Conservation (phyloP, 2,329 filamentous ascomycete genomes). For the Fusarium secorum region DNA sequence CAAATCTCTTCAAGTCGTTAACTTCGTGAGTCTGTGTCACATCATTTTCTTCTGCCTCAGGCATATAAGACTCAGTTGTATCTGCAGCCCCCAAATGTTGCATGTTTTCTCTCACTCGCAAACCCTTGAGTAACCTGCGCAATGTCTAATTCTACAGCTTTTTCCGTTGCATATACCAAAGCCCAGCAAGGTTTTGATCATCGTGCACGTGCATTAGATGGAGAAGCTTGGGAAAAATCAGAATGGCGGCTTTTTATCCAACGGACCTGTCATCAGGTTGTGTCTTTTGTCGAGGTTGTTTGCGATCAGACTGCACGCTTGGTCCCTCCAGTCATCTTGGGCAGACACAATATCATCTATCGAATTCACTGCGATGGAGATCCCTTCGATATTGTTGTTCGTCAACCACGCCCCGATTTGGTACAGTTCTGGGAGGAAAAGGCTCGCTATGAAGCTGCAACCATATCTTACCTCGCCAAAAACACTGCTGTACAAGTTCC, state of each 20-base stretch:
- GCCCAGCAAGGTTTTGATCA: conserved; percentile 6
- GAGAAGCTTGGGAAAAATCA: neutral
- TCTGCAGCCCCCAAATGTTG: neutral
- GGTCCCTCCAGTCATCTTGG: neutral
- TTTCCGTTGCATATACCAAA: neutral
- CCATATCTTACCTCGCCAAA: neutral
- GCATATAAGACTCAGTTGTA: neutral
- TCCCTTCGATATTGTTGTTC: neutral
- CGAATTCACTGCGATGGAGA: neutral
- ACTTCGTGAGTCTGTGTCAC: neutral
- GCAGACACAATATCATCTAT: conserved; percentile 7
- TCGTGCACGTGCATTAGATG: neutral
- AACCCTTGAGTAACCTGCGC: neutral
- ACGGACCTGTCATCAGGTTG: neutral
- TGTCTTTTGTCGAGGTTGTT: neutral
- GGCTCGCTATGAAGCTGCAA: neutral
- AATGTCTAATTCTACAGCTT: neutral
- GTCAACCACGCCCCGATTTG: conserved; percentile 1
- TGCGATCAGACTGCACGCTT: neutral
- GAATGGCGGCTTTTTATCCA: neutral
- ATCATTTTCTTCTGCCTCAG: neutral
- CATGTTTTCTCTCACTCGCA: neutral
- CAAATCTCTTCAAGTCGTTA: neutral
- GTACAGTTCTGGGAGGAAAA: conserved; percentile 9
- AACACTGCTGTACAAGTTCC: neutral